Percentiles rank a stretch among this genome's conserved stretches.
These are phyloP conservation scores for Clathrospora elynae DNA, from an alignment of 2,329 filamentous ascomycete genomes.

Conservation along the genomic window DNA sequence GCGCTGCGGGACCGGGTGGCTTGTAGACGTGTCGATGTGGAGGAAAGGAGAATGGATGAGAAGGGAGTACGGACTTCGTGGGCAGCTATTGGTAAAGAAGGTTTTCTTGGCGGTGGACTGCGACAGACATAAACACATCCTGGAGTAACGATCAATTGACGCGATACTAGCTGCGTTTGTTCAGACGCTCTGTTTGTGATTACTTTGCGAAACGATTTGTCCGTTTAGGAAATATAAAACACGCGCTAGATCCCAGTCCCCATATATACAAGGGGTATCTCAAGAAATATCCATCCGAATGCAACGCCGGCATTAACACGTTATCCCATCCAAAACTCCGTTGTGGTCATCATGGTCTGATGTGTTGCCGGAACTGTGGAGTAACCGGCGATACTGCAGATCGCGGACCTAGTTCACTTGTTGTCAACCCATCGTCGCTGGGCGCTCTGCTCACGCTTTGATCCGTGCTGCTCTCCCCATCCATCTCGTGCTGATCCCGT, in stretches of 20 bases:
- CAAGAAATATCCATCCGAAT: slow-evolving; percentile 10
- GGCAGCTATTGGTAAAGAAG: slow-evolving; percentile 2
- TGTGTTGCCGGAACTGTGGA: background rate
- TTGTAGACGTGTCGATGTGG: slow-evolving; percentile 4
- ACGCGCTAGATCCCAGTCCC: slow-evolving; percentile 1
- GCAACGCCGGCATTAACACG: background rate
- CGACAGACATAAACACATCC: no score
- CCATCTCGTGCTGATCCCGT: slow-evolving; percentile 26
- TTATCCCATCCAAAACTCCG: background rate
- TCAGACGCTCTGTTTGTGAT: no score
- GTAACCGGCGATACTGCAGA: slow-evolving; percentile 29
- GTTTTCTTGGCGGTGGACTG: slow-evolving; percentile 9
- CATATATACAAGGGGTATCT: slow-evolving; percentile 16
- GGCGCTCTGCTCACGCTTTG: slow-evolving; percentile 29
- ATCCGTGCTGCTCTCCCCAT: slow-evolving; percentile 22
- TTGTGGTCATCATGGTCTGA: background rate
- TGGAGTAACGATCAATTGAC: no score
- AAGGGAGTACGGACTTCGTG: slow-evolving; percentile 1
- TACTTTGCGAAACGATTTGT: no score
- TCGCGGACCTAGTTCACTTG: slow-evolving; percentile 8
- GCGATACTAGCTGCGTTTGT: no score
- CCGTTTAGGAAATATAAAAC: no score
- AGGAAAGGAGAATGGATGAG: background rate
- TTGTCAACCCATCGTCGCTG: slow-evolving; percentile 30
- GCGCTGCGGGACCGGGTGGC: slow-evolving; percentile 21